These are phyloP conservation scores for Trematosphaeria pertusa DNA, from an alignment of 2,329 filamentous ascomycete genomes.

Conservation along the genomic window DNA sequence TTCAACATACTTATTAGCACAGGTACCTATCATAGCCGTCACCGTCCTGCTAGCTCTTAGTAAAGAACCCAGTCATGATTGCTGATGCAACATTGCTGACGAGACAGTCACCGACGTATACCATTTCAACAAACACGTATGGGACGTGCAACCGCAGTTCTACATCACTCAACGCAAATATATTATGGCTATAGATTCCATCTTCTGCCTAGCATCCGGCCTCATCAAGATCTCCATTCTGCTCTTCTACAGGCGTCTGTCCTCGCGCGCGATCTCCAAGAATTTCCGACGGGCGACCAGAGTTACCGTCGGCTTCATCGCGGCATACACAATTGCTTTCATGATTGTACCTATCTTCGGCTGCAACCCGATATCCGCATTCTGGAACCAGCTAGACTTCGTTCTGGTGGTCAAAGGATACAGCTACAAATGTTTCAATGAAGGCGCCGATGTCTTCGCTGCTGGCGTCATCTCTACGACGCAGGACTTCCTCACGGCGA, in stretches of 20 bases:
- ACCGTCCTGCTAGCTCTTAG: conserved; percentile 31
- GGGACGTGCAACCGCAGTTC: conserved; percentile 30
- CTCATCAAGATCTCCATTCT: conserved; percentile 45
- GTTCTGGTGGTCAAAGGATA: conserved; percentile 28
- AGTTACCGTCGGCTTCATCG: conserved; percentile 37
- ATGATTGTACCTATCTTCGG: conserved; percentile 36
- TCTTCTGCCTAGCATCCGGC: conserved; percentile 36
- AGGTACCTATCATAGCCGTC: conserved; percentile 27
- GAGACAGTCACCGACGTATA: conserved; percentile 19
- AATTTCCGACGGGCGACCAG: conserved; percentile 33
- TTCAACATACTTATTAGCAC: conserved; percentile 8
- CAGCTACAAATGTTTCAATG: conserved; percentile 39
- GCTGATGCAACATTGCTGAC: conserved; percentile 14
- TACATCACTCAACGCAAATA: conserved; percentile 32
- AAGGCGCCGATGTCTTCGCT: conserved; percentile 37
- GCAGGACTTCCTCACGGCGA: conserved; percentile 39
- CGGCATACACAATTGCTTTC: conserved; percentile 33
- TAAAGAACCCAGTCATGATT: conserved; percentile 8
- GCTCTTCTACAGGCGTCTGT: conserved; percentile 39
- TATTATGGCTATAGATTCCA: conserved; percentile 32
- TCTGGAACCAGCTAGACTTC: conserved; percentile 36
- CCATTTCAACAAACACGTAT: conserved; percentile 35
- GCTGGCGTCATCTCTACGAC: conserved; percentile 35
- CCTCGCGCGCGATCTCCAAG: conserved; percentile 31
- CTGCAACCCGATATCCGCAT: conserved; percentile 39